These are phyloP conservation scores for Phoma sp. DNA, from an alignment of 2,329 filamentous ascomycete genomes.

Conservation along the genomic window DNA sequence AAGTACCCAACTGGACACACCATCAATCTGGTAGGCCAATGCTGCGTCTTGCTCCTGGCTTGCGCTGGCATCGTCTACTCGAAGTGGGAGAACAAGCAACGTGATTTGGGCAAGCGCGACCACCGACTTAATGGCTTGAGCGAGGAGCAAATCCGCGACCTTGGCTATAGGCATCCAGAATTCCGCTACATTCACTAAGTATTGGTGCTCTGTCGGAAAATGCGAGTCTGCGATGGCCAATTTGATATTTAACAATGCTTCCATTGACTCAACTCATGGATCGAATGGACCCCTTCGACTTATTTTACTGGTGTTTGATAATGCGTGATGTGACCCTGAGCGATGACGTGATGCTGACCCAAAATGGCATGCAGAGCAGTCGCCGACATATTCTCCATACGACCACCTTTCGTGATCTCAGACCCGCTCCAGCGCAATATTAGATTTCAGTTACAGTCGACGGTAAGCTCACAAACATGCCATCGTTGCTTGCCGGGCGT, in stretches of 20 bases:
- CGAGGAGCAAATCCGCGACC: constrained; percentile 55
- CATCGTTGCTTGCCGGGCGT: not conserved
- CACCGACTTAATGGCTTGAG: constrained; percentile 58
- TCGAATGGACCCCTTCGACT: constrained; percentile 7
- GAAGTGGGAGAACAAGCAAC: constrained; percentile 60
- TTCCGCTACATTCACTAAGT: constrained; percentile 63
- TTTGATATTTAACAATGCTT: constrained; percentile 8
- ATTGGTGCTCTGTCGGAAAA: not conserved
- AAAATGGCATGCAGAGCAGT: not conserved
- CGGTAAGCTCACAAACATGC: not conserved
- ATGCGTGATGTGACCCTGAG: not conserved
- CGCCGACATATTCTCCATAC: not conserved
- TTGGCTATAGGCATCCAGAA: constrained; percentile 63
- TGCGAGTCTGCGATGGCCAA: not conserved
- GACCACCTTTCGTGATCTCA: no score
- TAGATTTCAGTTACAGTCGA: not conserved
- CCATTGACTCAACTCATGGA: constrained; percentile 18
- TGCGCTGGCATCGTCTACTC: constrained; percentile 61
- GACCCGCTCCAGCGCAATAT: no score
- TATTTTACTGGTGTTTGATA: not conserved
- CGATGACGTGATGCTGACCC: constrained; percentile 3
- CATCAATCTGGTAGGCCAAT: constrained; percentile 64
- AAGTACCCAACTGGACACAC: constrained; percentile 76
- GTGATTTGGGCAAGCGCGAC: constrained; percentile 58
- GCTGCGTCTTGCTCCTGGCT: constrained; percentile 55